Evolutionary conservation across 2,329 filamentous ascomycete genomes (phyloP).

Genomic region (Colletotrichum ledebouriae): DNA sequence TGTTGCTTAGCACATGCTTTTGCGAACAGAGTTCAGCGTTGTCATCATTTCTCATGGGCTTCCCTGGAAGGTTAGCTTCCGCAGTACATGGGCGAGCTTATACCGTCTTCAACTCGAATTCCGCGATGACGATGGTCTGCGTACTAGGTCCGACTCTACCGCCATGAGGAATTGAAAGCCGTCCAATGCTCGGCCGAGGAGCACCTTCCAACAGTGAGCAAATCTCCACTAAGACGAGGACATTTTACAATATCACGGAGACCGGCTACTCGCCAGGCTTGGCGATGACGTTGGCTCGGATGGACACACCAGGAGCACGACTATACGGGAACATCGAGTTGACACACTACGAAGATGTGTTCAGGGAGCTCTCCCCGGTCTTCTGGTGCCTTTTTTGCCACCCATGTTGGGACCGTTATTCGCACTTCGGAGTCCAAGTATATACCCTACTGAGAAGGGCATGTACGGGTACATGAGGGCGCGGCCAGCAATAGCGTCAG

Average conservation of each 20-base stretch:
- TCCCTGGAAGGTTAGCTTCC: conserved; percentile 7
- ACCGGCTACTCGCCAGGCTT: conserved; percentile 15
- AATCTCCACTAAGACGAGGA: not conserved
- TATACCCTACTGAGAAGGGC: not conserved
- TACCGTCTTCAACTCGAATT: conserved; percentile 2
- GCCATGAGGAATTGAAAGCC: conserved; percentile 13
- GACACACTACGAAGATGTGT: not conserved
- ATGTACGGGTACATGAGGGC: conserved; percentile 12
- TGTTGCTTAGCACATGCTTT: conserved; percentile 12
- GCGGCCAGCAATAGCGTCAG: not conserved
- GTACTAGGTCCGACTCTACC: not conserved
- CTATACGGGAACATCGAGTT: conserved; percentile 18
- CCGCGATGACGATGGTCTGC: conserved; percentile 1
- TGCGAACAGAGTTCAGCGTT: conserved; percentile 21
- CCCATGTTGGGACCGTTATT: not conserved
- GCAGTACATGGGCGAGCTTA: conserved; percentile 5
- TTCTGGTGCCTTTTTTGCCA: no score
- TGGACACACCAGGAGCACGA: not conserved
- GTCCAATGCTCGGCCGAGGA: conserved; percentile 27
- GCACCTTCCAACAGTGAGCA: conserved; percentile 3
- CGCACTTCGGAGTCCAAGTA: conserved; percentile 11
- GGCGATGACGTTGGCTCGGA: conserved; percentile 27
- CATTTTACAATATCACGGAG: not conserved
- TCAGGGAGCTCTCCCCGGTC: not conserved
- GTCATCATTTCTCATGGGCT: conserved; percentile 15